Evolutionary conservation across 331 rosid species (phyloP).

Genomic region (Acacia concinna): DNA sequence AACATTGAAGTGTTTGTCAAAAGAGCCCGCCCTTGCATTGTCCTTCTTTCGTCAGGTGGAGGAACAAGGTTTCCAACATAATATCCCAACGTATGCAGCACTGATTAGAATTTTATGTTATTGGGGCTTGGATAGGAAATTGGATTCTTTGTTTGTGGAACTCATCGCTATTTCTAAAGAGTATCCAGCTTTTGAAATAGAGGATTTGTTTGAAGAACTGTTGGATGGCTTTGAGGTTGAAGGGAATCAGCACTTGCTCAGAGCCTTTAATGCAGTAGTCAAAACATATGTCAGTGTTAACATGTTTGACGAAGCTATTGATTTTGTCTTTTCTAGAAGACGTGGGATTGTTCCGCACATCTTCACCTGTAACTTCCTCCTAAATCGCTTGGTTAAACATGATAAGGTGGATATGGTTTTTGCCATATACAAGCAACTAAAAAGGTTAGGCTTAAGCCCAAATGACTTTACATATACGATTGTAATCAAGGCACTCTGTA

Average conservation of each 20-base stretch:
- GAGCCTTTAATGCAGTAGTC: slow-evolving; percentile 57
- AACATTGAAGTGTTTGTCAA: slow-evolving; percentile 36
- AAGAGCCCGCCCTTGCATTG: slow-evolving; percentile 52
- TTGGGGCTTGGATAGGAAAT: slow-evolving; percentile 48
- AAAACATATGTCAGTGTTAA: slow-evolving; percentile 56
- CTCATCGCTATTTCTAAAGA: slow-evolving; percentile 40
- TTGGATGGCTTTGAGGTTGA: slow-evolving; percentile 27
- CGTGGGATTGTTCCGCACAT: slow-evolving; percentile 58
- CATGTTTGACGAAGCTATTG: slow-evolving; percentile 70
- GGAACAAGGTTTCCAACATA: slow-evolving; percentile 47
- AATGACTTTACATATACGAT: slow-evolving; percentile 66
- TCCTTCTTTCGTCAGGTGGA: slow-evolving; percentile 46
- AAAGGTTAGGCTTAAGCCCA: slow-evolving; percentile 63
- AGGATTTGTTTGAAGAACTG: slow-evolving; percentile 46
- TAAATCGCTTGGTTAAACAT: slow-evolving; percentile 59
- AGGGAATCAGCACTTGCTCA: slow-evolving; percentile 22
- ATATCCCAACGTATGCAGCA: slow-evolving; percentile 46
- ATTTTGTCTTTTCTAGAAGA: slow-evolving; percentile 54
- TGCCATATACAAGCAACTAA: slow-evolving; percentile 53
- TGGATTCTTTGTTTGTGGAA: slow-evolving; percentile 62
- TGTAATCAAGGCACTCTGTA: slow-evolving; percentile 66
- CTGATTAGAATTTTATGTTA: slow-evolving; percentile 56
- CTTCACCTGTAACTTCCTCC: slow-evolving; percentile 60
- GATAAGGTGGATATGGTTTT: slow-evolving; percentile 48
- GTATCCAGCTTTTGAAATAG: slow-evolving; percentile 32